These are phyloP conservation scores for Cenchrus fungigraminus DNA, from an alignment of 176 grass and related monocot genomes.

Conservation along the genomic window DNA sequence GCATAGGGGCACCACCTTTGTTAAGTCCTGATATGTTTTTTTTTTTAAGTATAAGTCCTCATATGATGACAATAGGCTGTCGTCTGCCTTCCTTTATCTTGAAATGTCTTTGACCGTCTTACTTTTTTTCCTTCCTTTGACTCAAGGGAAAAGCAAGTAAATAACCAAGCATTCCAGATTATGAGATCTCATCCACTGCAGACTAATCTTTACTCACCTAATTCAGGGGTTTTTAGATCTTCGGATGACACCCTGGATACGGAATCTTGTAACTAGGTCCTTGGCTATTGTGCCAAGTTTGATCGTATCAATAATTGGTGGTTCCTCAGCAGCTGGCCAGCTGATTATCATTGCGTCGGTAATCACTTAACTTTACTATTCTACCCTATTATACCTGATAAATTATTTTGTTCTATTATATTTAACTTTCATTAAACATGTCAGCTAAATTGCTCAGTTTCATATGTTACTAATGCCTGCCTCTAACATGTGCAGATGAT, in stretches of 20 bases:
- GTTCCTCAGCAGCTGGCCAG: slow-evolving; percentile 87
- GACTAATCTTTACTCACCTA: slow-evolving; percentile 12
- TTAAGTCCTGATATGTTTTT: background rate
- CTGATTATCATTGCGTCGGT: slow-evolving; percentile 99
- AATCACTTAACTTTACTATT: slow-evolving; percentile 34
- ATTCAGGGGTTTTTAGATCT: slow-evolving; percentile 93
- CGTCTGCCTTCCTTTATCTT: background rate
- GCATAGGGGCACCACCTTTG: background rate
- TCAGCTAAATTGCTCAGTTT: background rate
- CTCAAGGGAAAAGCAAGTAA: background rate
- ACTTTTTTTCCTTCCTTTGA: background rate
- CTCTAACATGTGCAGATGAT: slow-evolving; percentile 76
- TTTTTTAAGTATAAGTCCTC: background rate
- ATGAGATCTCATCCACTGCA: slow-evolving; percentile 2
- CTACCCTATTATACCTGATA: background rate
- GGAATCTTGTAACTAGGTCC: slow-evolving; percentile 90
- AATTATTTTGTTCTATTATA: slow-evolving; percentile 14
- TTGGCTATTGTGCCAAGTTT: slow-evolving; percentile 96
- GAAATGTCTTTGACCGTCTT: background rate
- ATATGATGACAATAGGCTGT: background rate
- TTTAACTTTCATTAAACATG: background rate
- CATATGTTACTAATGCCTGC: background rate
- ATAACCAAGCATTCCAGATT: background rate
- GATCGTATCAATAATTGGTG: slow-evolving; percentile 85
- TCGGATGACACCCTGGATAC: slow-evolving; percentile 84